These are phyloP conservation scores for Umbelopsis ramanniana DNA, from an alignment of 192 early-diverging fungal species.

Conservation along the genomic window DNA sequence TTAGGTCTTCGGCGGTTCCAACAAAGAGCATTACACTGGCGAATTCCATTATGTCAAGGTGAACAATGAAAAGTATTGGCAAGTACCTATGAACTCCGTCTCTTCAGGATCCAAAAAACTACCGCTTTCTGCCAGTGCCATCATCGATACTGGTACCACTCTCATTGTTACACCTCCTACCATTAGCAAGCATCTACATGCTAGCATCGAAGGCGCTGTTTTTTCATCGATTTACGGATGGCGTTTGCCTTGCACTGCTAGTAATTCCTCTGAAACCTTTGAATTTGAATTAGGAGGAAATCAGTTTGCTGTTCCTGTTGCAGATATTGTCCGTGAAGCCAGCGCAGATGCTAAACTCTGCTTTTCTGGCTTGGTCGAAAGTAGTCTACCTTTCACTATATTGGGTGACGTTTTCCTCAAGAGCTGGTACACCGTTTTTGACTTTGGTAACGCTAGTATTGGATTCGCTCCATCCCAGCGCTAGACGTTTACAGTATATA, in stretches of 20 bases:
- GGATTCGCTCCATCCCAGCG: conserved; percentile 46
- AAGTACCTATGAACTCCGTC: conserved; percentile 42
- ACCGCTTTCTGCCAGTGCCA: conserved; percentile 19
- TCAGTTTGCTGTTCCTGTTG: conserved; percentile 33
- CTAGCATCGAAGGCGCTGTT: conserved; percentile 41
- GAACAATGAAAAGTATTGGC: conserved; percentile 65
- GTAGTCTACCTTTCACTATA: conserved; percentile 21
- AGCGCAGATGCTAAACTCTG: conserved; percentile 8
- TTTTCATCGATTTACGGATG: conserved; percentile 35
- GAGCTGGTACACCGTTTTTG: conserved; percentile 55
- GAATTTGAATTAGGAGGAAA: conserved; percentile 34
- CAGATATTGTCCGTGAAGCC: conserved; percentile 40
- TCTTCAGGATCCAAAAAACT: conserved; percentile 36
- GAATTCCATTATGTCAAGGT: conserved; percentile 58
- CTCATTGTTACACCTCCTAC: conserved; percentile 50
- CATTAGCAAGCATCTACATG: conserved; percentile 44
- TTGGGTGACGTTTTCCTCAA: conserved; percentile 56
- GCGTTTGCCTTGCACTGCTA: conserved; percentile 45
- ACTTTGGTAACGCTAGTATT: conserved; percentile 47
- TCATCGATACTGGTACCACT: conserved; percentile 65
- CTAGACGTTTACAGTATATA: background rate
- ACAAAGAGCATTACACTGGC: conserved; percentile 54
- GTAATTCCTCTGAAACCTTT: background rate
- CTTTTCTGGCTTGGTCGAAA: conserved; percentile 42
- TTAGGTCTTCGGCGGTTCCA: conserved; percentile 54